Evolutionary conservation across 371 early-diverging fungal species (phyloP), one percentile per base, ranked within the genome.

Genomic region (Batkoa obscura): DNA sequence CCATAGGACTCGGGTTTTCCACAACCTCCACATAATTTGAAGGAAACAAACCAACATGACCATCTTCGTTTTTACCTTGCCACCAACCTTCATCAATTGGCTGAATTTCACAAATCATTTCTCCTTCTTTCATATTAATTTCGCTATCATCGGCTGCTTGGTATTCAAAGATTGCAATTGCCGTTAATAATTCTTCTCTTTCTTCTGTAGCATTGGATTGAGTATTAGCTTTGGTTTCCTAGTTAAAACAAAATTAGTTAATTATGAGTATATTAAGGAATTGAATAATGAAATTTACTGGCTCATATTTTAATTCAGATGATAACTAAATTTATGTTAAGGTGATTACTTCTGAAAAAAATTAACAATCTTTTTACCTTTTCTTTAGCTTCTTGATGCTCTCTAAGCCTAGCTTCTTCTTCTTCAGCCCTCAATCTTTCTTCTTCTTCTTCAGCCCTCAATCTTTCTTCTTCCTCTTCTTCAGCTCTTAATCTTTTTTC

Each of bases 11-110:
- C 12, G 58, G 51, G 12, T 64, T 51, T 35, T 42, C 50, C 2
- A 67, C 56, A 36, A 71, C 72, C 50, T 81, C 82, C 2, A 79
- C 79, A 56, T 88, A 88, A 56, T 84, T 84, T n/a, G 78, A 73
- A 17, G 90, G 90, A 64, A 90, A 88, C 59, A 90, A 74, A 31
- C 90, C 90, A 4, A 62, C 62, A 42, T 66, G 13, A 9, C 58
- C 62, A 15, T 42, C n/a, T 15, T 53, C 59, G 43, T 61, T 61
- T 57, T 78, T 79, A 12, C 90, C 90, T 8, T 76, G 60, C 89
- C 89, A 88, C 88, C 90, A 88, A 1, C 89, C 89, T 53, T 84
- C 81, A 59, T 86, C 84, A 2, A 86, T 72, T 53, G 79, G 79
- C 53, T 84, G 76, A 2, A 79, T 62, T 1, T 86, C 81, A 17